Evolutionary conservation across 768 basidiomycete genomes (phyloP).

Genomic region (Daedalea quercina): DNA sequence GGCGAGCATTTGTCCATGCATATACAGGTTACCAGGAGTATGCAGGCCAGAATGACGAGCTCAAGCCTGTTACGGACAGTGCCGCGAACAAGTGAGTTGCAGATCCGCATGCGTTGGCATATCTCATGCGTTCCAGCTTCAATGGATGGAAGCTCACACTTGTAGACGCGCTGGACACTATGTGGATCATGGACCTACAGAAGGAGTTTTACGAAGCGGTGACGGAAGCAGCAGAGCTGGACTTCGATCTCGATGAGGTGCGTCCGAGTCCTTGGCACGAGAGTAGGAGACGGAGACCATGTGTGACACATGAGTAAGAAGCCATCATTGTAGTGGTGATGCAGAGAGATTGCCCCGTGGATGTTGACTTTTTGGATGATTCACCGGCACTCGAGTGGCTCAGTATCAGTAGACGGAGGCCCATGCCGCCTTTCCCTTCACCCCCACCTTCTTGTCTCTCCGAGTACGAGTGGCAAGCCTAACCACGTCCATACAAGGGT

Average conservation of each 20-base stretch:
- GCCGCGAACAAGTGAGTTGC: conserved; percentile 43
- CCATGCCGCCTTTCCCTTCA: too few species aligned
- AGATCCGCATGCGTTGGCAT: background rate
- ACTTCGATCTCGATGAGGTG: conserved; percentile 38
- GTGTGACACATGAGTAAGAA: too few species aligned
- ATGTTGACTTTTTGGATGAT: too few species aligned
- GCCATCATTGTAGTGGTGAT: too few species aligned
- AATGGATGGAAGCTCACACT: conserved; percentile 78
- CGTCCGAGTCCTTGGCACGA: conserved; percentile 22
- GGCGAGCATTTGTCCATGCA: conserved; percentile 56
- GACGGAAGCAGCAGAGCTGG: conserved; percentile 39
- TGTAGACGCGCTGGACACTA: conserved; percentile 81
- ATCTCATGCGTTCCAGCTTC: conserved; percentile 38
- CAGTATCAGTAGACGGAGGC: too few species aligned
- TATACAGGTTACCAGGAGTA: conserved; percentile 56
- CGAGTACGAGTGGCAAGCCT: too few species aligned
- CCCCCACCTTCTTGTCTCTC: too few species aligned
- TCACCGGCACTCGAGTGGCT: too few species aligned
- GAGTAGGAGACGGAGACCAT: too few species aligned
- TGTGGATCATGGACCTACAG: conserved; percentile 72
- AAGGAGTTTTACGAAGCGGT: conserved; percentile 66
- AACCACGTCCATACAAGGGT: conserved; percentile 8
- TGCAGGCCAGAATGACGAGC: conserved; percentile 58
- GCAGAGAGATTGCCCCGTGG: too few species aligned
- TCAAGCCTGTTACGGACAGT: conserved; percentile 44